These are phyloP conservation scores for Pythium folliculosum DNA, from an alignment of 352 stramenopile species.

Conservation along the genomic window DNA sequence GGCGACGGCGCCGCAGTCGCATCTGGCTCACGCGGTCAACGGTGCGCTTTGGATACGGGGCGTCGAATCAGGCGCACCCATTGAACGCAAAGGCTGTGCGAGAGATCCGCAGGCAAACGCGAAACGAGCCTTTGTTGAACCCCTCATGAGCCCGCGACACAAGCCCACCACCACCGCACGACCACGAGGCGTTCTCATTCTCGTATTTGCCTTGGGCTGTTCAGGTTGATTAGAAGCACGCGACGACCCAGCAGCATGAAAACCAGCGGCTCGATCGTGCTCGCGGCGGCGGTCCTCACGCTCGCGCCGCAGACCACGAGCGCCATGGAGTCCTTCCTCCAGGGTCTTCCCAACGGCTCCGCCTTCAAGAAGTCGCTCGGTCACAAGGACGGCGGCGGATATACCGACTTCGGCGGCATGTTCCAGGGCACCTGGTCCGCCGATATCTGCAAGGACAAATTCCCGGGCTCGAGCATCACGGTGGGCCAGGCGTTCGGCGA, in stretches of 20 bases:
- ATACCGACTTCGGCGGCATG: slow-evolving; percentile 18
- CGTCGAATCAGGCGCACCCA: too few relatives aligned
- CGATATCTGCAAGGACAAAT: slow-evolving; percentile 18
- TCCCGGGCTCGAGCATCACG: slow-evolving; percentile 22
- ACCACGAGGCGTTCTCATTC: too few relatives aligned
- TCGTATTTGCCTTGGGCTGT: not conserved
- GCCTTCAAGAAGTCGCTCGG: slow-evolving; percentile 24
- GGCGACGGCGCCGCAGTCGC: too few relatives aligned
- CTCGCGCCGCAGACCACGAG: slow-evolving; percentile 1
- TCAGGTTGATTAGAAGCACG: too few relatives aligned
- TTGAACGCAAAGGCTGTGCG: too few relatives aligned
- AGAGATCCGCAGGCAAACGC: too few relatives aligned
- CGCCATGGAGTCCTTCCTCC: slow-evolving; percentile 17
- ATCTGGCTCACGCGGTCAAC: too few relatives aligned
- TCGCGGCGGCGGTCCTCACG: slow-evolving; percentile 7
- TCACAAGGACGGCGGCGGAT: slow-evolving; percentile 15
- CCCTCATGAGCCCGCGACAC: too few relatives aligned
- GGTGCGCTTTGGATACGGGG: too few relatives aligned
- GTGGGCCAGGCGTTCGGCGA: slow-evolving; percentile 27
- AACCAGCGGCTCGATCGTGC: not conserved
- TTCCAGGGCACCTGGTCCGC: slow-evolving; percentile 25
- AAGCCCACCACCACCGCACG: too few relatives aligned
- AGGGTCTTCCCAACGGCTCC: slow-evolving; percentile 23
- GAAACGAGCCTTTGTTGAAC: too few relatives aligned
- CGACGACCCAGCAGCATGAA: not conserved